Evolutionary conservation across 2,329 filamentous ascomycete species (phyloP).

Genomic region (Colletotrichum filicis): DNA sequence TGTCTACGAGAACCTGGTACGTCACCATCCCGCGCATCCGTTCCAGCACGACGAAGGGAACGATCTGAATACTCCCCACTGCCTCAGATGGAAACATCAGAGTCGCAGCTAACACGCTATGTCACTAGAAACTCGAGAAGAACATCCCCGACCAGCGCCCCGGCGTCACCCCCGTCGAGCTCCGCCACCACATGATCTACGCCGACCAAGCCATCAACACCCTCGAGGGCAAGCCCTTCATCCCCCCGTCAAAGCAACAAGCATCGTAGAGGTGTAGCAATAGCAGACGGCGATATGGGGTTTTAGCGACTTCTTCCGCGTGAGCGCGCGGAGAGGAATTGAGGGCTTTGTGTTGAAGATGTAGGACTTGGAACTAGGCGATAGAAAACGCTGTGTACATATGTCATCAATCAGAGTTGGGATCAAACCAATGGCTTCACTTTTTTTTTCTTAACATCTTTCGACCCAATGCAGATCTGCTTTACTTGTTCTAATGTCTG

Average conservation of each 20-base stretch:
- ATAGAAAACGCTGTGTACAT: constrained; percentile 37
- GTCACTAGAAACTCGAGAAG: constrained; percentile 79
- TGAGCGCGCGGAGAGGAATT: background rate
- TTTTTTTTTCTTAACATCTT: background rate
- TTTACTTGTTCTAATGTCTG: background rate
- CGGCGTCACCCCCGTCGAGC: constrained; percentile 78
- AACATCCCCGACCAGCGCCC: constrained; percentile 79
- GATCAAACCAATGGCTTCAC: constrained; percentile 21
- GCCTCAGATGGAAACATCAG: background rate
- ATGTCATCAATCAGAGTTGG: constrained; percentile 37
- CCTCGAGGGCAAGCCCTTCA: constrained; percentile 56
- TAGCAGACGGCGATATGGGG: background rate
- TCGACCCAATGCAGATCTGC: background rate
- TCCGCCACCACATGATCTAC: constrained; percentile 73
- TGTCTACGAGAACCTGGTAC: constrained; percentile 93
- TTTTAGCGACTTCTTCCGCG: background rate
- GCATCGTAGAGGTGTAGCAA: constrained; percentile 26
- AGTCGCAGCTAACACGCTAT: background rate
- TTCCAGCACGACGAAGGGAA: background rate
- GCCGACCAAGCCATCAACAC: constrained; percentile 61
- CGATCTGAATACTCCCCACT: background rate
- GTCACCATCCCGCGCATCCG: constrained; percentile 46
- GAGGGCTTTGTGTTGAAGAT: constrained; percentile 23
- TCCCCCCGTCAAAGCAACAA: constrained; percentile 39
- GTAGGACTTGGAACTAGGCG: constrained; percentile 29